Base-by-base conservation (phyloP, 495 filamentous ascomycete genomes). In the Wilcoxina mikolae region DNA sequence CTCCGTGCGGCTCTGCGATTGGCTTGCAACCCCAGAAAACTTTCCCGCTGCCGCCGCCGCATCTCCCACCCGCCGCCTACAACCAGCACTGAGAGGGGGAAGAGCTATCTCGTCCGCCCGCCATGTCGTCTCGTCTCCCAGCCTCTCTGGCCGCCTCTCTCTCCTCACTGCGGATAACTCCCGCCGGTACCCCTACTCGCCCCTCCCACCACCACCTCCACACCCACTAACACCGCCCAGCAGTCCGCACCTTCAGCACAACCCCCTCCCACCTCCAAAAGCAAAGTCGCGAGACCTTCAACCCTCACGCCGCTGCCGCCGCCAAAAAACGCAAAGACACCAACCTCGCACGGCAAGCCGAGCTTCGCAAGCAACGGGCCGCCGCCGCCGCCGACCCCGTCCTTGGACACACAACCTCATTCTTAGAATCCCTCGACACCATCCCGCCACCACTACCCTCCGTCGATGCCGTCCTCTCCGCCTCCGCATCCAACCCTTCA, bases 391-490 rank as follows among this genome's bases (percentile, higher is more conserved):
- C 87, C 25, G 78, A 93, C 68, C 85, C 89, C 0, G 76, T 96
- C 60, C 74, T 79, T 51, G 89, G 87, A 60, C 69, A 79, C 35
- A 65, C 75, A 4, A 95, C 93, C 11, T 75, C 86, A 31, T 98
- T 95, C 68, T 69, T 94, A 65, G 75, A 84, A 70, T 83, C 84
- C 41, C 80, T 98, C 66, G 81, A 86, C 64, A 75, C 76, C 3
- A 76, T 66, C 0, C 56, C 67, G 0, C 71, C 68, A 1, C 54
- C 67, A 4, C 64, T 68, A 33, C 52, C 66, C 0, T 31, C 60
- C 61, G 27, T 58, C 59, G 27, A 60, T 45, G 24, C 57, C 65
- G 46, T 56, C 48, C 28, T 10, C 53, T 39, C 53, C 15, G 41
- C 59, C 18, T 15, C 54, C 51, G 27, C 46, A 29, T 15, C 58